Base-by-base conservation (phyloP, 139 green algal species). In the Coelastrella sp. region DNA sequence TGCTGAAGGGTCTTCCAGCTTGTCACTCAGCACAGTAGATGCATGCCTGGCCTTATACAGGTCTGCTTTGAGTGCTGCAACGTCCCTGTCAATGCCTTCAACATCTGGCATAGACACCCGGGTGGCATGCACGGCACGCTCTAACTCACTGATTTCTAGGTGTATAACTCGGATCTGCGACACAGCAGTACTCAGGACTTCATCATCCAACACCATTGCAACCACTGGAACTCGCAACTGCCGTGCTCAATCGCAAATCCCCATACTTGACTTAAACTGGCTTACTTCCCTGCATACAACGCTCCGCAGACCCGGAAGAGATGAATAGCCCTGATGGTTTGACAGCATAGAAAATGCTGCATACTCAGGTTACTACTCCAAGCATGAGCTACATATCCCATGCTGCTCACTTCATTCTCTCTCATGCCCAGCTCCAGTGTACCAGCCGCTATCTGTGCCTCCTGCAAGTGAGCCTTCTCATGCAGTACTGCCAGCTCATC, bases 401-500 rank as follows among this genome's bases (percentile, higher is more conserved):
- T n/a, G n/a, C n/a, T n/a, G n/a, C n/a, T 5, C 48, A 79, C 67
- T 66, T 95, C 91, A 72, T 94, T 86, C 32, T 91, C 88, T 23
- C 82, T 82, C 32, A 79, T 57, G 30, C 50, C 48, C 80, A 94
- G 87, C 72, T 85, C 87, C 43, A 86, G 34, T 13, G 81, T 79
- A 34, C 91, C 90, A 87, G 80, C 51, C 43, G 27, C 71, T 11
- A 92, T 60, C 19, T 89, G 80, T 50, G 88, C 80, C 77, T 94
- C 88, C 86, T 94, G 91, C 48, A 88, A 69, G 71, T 92, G 92
- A 23, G 81, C 72, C 86, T 89, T 91, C 85, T 96, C 91, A 74
- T 93, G 94, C 88, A 96, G 86, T 34, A 91, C 91, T 57, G 86
- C 91, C 79, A 95, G 85, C 91, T 96, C 93, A 72, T 95, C 92